phyloP scores from a whole-genome alignment of 495 filamentous ascomycete genomes.

The Penicillium maclennaniae region DNA sequence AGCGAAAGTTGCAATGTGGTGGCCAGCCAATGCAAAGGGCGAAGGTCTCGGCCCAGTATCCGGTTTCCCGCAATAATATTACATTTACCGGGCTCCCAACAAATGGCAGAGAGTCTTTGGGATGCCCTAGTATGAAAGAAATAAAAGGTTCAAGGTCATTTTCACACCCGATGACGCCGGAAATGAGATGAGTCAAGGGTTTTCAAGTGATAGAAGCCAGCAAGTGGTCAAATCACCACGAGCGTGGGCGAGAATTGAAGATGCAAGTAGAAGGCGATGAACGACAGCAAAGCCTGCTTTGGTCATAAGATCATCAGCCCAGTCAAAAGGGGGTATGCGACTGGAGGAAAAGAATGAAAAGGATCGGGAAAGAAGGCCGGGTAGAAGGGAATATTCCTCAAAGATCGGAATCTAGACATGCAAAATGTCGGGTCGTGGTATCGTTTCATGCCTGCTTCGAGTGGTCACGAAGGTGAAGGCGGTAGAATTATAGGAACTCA shows the following conservation, averaged over 20 bases:
- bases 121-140: constrained; percentile 2
- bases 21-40: constrained; percentile 12
- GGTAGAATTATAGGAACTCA: constrained; percentile 44
- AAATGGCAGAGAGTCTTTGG: constrained; percentile 1
- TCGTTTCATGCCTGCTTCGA: constrained; percentile 27
- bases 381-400: constrained; percentile 11
- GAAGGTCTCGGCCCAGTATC: no score
- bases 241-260: not conserved
- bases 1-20: constrained; percentile 17
- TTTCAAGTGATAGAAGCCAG: constrained; percentile 1
- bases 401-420: constrained; percentile 17
- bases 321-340: constrained; percentile 24
- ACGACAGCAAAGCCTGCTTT: constrained; percentile 49
- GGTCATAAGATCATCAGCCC: constrained; percentile 38
- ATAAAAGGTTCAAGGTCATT: not conserved
- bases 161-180: constrained; percentile 9
- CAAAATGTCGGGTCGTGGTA: constrained; percentile 31
- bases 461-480: constrained; percentile 5
- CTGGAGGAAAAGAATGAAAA: constrained; percentile 11
- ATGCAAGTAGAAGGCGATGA: constrained; percentile 22
- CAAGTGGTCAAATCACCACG: not conserved
- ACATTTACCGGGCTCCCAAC: constrained; percentile 19
- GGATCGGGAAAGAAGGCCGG: constrained; percentile 4
- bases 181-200: constrained; percentile 10
- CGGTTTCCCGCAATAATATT: constrained; percentile 26